phyloP scores from a whole-genome alignment of 768 basidiomycete species.

The Collybiopsis confluens region DNA sequence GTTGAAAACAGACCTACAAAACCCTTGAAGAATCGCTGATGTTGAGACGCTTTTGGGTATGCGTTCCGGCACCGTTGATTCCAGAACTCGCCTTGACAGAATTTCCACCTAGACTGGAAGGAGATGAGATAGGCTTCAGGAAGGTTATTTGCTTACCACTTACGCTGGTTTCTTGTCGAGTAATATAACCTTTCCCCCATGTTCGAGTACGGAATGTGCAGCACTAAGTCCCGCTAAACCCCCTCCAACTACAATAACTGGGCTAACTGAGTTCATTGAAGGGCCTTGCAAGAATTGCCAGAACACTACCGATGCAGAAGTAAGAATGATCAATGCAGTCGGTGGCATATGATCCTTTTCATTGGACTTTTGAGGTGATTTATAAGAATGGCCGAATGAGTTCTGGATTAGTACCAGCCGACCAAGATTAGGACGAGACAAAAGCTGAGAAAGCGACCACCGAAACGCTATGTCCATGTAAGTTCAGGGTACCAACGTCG shows the following conservation, averaged over 20 bases:
- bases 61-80: slow-evolving; percentile 22
- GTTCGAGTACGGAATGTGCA: slow-evolving; percentile 75
- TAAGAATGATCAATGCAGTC: neutral
- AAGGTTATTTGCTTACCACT: neutral
- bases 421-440: neutral
- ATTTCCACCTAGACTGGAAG: slow-evolving; percentile 7
- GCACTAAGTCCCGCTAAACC: slow-evolving; percentile 69
- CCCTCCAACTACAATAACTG: slow-evolving; percentile 56
- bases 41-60: slow-evolving; percentile 14
- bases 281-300: neutral
- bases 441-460: no score
- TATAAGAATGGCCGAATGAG: neutral
- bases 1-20: slow-evolving; percentile 13
- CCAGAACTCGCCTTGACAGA: slow-evolving; percentile 25
- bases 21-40: slow-evolving; percentile 15
- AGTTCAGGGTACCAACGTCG: no score
- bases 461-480: no score
- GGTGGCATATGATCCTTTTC: slow-evolving; percentile 6
- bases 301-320: neutral
- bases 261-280: slow-evolving; percentile 4
- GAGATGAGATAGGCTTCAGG: neutral
- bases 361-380: neutral
- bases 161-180: slow-evolving; percentile 43
- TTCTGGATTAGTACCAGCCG: neutral
- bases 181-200: slow-evolving; percentile 66